Base-by-base conservation (phyloP, 2,329 filamentous ascomycete genomes). In the Passalora sequoiae region DNA sequence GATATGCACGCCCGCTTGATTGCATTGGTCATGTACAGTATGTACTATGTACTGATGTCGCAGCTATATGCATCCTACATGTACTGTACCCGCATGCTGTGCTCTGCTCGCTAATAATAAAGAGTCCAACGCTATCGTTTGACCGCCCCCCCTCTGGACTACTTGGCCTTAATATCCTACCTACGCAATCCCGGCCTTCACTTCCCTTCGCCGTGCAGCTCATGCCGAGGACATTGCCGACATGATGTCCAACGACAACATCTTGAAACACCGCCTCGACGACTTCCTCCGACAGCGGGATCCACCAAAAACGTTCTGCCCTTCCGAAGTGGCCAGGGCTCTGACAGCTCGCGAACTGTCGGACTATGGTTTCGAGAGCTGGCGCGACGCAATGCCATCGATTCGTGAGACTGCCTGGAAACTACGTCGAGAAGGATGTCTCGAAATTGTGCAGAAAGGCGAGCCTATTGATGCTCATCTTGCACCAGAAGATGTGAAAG, bases 301-400 rank as follows among this genome's bases (percentile, higher is more conserved):
- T 4, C 61, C 62, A n/a, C 73, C 73, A 8, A 75, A 75, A 54
- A 76, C 73, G 0, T 69, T 75, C 48, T 76, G 73, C 52, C 73
- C 72, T 3, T 75, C 72, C 10, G 73, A 75, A 58, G 64, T 74
- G 28, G 70, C 72, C 1, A 65, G 73, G 19, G 66, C 69, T 1
- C 56, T 75, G 6, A 66, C 69, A 10, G 13, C 44, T 2, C 43
- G 56, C 6, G 70, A 76, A 21, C 57, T 76, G 21, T 29, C 45
- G 5, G 40, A 42, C 5, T 48, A 63, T 20, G 62, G 58, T 2
- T 59, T 54, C 20, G 43, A 43, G 5, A 53, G 59, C 4, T 76
- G 73, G 73, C 61, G 71, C 37, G 68, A 72, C 15, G 60, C 68
- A 1, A 76, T 76, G 73, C 63, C 66, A 4, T 40, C 46, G 3